Evolutionary conservation across 176 grass and related monocot genomes (phyloP).

Genomic region (Chrysopogon serrulatus): DNA sequence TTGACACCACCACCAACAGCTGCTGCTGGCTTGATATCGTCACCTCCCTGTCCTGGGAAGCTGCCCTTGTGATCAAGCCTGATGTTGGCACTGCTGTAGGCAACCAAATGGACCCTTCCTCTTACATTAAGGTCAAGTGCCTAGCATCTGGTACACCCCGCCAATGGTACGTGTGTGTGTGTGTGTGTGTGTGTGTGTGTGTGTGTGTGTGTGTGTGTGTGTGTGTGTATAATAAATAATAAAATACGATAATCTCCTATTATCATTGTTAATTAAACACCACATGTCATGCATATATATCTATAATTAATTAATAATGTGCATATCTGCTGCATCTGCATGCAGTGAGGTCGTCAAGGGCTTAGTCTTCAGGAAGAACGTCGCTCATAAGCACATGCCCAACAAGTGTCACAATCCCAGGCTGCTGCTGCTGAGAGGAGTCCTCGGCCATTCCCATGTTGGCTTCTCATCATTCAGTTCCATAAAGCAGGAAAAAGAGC

Average conservation of each 20-base stretch:
- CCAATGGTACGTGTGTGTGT: constrained; percentile 51
- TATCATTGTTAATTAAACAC: background rate
- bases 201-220: too few relatives aligned
- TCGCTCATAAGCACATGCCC: constrained; percentile 87
- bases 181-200: too few relatives aligned
- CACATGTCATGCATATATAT: background rate
- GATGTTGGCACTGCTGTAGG: constrained; percentile 44
- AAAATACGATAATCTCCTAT: too few relatives aligned
- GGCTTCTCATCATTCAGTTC: constrained; percentile 74
- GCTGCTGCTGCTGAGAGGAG: constrained; percentile 65
- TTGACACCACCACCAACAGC: background rate
- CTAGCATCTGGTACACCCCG: constrained; percentile 33
- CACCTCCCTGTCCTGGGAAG: constrained; percentile 65
- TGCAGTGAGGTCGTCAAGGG: constrained; percentile 69
- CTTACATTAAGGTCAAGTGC: constrained; percentile 74
- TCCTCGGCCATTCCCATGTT: constrained; percentile 56
- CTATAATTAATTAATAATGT: too few relatives aligned
- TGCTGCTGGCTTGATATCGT: constrained; percentile 51
- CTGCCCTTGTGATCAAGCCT: constrained; percentile 57
- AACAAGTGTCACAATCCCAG: constrained; percentile 66
- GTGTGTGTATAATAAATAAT: too few relatives aligned
- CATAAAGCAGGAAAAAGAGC: constrained; percentile 69
- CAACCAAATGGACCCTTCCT: constrained; percentile 63
- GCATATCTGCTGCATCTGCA: background rate
- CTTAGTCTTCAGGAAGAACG: constrained; percentile 69